These are phyloP conservation scores for Madurella mycetomatis DNA, from an alignment of 2,329 filamentous ascomycete species.

Conservation along the genomic window DNA sequence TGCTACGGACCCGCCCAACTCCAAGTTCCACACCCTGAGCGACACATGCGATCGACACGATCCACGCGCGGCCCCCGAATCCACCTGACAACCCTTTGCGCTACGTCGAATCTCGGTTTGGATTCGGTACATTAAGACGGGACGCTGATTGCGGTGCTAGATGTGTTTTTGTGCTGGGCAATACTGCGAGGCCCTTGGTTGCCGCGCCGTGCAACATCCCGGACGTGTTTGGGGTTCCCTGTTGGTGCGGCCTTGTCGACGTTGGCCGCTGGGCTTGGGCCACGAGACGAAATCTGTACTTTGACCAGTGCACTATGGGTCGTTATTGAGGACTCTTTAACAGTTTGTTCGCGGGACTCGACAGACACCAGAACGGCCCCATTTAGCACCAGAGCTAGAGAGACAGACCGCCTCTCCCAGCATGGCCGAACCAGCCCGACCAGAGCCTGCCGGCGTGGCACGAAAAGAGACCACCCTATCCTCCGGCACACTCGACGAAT, in stretches of 20 bases:
- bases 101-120: not conserved
- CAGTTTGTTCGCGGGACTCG: not conserved
- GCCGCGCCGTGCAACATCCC: conserved; percentile 1
- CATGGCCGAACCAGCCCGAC: conserved; percentile 22
- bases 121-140: not conserved
- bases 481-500: conserved; percentile 22
- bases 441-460: conserved; percentile 10
- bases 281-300: not conserved
- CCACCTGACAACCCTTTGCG: not conserved
- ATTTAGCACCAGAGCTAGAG: not conserved
- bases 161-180: not conserved
- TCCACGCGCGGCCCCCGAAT: not conserved
- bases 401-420: not conserved
- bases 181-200: too few relatives aligned
- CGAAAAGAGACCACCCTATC: conserved; percentile 20
- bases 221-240: not conserved
- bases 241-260: not conserved
- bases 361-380: not conserved
- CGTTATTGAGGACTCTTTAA: conserved; percentile 21
- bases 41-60: conserved; percentile 3
- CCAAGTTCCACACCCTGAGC: not conserved
- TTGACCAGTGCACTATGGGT: conserved; percentile 18
- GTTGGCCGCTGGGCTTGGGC: not conserved
- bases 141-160: not conserved
- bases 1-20: not conserved